phyloP scores from a whole-genome alignment of 495 filamentous ascomycete genomes.

The Penicillium herquei region DNA sequence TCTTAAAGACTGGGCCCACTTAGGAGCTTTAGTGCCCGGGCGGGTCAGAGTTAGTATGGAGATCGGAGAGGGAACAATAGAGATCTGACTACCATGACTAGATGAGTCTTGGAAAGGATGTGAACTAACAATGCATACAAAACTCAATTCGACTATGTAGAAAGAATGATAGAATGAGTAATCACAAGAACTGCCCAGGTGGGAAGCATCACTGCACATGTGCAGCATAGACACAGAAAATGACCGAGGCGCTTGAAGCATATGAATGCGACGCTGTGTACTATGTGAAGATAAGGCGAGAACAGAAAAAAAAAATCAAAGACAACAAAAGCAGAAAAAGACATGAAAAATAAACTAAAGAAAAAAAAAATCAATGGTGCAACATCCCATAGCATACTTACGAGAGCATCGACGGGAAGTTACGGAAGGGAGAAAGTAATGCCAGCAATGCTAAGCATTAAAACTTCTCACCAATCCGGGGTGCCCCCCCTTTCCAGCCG shows the following conservation, averaged over 20 bases:
- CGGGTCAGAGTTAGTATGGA: too few relatives aligned
- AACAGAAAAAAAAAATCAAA: background rate
- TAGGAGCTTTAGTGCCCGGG: too few relatives aligned
- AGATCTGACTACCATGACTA: background rate
- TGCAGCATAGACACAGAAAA: slow-evolving; percentile 2
- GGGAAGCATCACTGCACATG: slow-evolving; percentile 5
- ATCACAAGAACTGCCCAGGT: background rate
- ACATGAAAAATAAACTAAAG: background rate
- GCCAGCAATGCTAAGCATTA: slow-evolving; percentile 11
- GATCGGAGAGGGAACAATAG: too few relatives aligned
- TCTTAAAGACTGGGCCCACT: too few relatives aligned
- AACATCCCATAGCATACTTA: slow-evolving; percentile 1
- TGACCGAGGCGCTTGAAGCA: slow-evolving; percentile 19
- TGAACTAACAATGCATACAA: background rate
- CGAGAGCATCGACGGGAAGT: slow-evolving; percentile 14
- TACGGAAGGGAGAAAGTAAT: slow-evolving; percentile 12
- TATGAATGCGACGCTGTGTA: slow-evolving; percentile 26
- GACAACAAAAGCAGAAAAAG: background rate
- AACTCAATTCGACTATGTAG: background rate
- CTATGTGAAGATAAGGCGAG: background rate
- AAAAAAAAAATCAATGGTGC: background rate
- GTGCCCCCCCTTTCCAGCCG: slow-evolving; percentile 80
- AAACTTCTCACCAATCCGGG: slow-evolving; percentile 67
- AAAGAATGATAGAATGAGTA: background rate
- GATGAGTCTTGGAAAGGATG: background rate